Base-by-base conservation (phyloP, 1,284 basidiomycete genomes). In the Singerocomus inundabilis region DNA sequence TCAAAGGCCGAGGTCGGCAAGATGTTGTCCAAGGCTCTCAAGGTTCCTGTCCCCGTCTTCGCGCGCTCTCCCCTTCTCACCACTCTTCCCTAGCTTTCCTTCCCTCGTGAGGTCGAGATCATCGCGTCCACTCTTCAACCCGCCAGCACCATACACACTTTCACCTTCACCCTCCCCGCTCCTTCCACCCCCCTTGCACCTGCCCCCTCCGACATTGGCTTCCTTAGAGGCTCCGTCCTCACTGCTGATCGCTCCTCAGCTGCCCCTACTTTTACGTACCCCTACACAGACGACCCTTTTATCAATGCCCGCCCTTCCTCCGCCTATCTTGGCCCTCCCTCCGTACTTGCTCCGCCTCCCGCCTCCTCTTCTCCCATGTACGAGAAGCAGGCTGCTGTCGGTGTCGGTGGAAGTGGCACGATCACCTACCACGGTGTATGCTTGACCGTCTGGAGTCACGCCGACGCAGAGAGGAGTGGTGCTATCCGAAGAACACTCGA, bases 91-190 rank as follows among this genome's bases (percentile, higher is more conserved):
- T 36, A 89, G 88, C 82, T 91, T 43, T 89, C 89, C 15, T 94
- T 95, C 70, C 85, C 91, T 24, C 86, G 90, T 47, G 93, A 95
- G 72, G 91, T 98, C 43, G 95, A 98, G 66, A 89, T 98, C 54
- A 87, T 97, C 66, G 91, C 93, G 15, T 93, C 93, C 13, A 91
- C 91, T 1, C 78, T 95, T 8, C 89, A 94, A 58, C 93, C 93
- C 5, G 86, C 92, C 1, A 91, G 91, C 16, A 96, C 93, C 15
- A 88, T 93, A 41, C 93, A 98, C 70, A 88, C 85, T 0, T 98
- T 98, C 70, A 89, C 91, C 5, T 98, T 98, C 62, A 85, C 77
- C 26, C 78, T 88, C 51, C 85, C 85, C 46, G 82, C 85, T 12
- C 84, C 85, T 12, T 81, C 74, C 52, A 91, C 83, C 4, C 85